These are phyloP conservation scores for Yarrowia galli DNA, from an alignment of 1,139 yeast genomes.

Conservation along the genomic window DNA sequence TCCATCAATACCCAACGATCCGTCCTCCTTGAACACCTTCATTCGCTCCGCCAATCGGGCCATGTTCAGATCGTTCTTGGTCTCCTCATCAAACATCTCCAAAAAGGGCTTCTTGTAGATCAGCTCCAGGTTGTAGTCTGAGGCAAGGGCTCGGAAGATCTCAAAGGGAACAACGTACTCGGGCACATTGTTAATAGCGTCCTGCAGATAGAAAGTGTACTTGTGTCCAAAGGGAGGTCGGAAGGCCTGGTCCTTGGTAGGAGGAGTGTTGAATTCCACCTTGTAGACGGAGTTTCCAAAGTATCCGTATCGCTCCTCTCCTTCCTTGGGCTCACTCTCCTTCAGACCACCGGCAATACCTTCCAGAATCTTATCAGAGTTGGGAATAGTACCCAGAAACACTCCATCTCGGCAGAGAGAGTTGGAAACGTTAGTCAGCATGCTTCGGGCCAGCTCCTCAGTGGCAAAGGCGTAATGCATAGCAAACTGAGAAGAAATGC, in stretches of 20 bases:
- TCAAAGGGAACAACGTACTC: constrained; percentile 98
- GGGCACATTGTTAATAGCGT: constrained; percentile 96
- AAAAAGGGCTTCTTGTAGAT: constrained; percentile 78
- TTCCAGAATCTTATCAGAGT: constrained; percentile 79
- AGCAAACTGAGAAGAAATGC: constrained; percentile 89
- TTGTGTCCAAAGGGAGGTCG: constrained; percentile 82
- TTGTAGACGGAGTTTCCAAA: constrained; percentile 89
- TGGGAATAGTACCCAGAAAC: constrained; percentile 94
- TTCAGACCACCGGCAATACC: constrained; percentile 55
- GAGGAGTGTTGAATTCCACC: constrained; percentile 77
- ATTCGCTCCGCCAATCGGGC: constrained; percentile 44
- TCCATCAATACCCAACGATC: constrained; percentile 85
- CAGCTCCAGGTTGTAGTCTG: constrained; percentile 78
- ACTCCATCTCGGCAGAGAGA: constrained; percentile 82
- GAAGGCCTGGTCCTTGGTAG: constrained; percentile 75
- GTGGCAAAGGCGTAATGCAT: constrained; percentile 93
- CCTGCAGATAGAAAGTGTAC: constrained; percentile 81
- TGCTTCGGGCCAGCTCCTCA: constrained; percentile 75
- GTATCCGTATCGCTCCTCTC: constrained; percentile 50
- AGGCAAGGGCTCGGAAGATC: constrained; percentile 78
- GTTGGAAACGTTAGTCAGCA: constrained; percentile 76
- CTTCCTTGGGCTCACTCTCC: constrained; percentile 40
- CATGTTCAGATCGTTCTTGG: constrained; percentile 55
- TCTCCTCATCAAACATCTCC: constrained; percentile 81
- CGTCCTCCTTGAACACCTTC: constrained; percentile 61